Evolutionary conservation across 2,329 filamentous ascomycete genomes (phyloP), one percentile per base, ranked within the genome.

Genomic region (Arthroderma sp.): DNA sequence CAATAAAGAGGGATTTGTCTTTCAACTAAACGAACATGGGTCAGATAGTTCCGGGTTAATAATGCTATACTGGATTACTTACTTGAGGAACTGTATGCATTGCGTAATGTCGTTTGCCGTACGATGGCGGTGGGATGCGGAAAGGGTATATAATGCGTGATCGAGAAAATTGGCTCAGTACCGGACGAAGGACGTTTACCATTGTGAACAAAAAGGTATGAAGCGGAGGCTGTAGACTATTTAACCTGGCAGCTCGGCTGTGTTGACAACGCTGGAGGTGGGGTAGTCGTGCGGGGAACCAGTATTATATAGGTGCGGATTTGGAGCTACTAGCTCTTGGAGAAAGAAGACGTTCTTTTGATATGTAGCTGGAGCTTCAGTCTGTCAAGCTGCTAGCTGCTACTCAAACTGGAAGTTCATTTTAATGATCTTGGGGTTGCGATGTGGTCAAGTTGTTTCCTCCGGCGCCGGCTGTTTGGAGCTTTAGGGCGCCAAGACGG

Each of bases 1-100:
- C 82, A 76, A 94, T 96, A 66, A 97, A 81, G 60, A 98, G 81
- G 23, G 86, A 88, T 37, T 82, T 81, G 65, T 91, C 87, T 67
- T 84, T 87, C 66, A 91, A 81, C 85, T 90, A 41, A 0, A 54
- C 39, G 5, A 37, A 31, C 25, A n/a, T 4, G 33, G 54, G 41
- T 51, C 59, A 57, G 58, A 44, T 44, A n/a, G 1, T 2, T 2
- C 23, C n/a, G 44, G 64, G 25, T 65, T 55, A 31, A 19, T n/a
- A 4, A 8, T 6, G 4, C 37, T 17, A 8, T 5, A 2, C 15
- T 15, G 4, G 6, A 15, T 4, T 39, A 64, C 68, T 60, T 60
- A 75, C 73, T 59, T 67, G 65, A 61, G 73, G 73, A 17, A 72
- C 66, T 54, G 63, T 71, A 62, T 74, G 67, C 69, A 74, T 73